Base-by-base conservation (phyloP, 495 filamentous ascomycete genomes). In the Daldinia bambusicola region DNA sequence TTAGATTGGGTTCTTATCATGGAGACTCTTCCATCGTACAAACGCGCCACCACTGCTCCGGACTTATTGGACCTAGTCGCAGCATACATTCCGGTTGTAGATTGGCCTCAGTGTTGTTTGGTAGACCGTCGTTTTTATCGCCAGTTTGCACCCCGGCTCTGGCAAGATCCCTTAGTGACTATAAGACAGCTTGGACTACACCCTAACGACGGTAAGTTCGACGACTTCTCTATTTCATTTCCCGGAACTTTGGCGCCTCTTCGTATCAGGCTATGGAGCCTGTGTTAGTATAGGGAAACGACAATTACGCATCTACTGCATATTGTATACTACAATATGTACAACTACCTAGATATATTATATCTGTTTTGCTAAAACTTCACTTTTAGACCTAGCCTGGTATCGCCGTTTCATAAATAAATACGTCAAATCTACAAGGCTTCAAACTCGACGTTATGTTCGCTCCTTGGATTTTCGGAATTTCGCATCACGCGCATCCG, bases 11-110 rank as follows among this genome's bases (percentile, higher is more conserved):
- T 60, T 43, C 22, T 20, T 48, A 57, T 37, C 38, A 79, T 79
- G 75, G 69, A 76, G 10, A 41, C 59, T 3, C 81, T 80, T 10
- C 83, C 83, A 10, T 80, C 83, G 14, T 85, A 85, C 69, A 66
- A 75, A 45, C 76, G 81, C 7, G 82, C 82, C 40, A 80, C 72
- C 6, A 61, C 61, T n/a, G 71, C 62, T 14, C 63, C 65, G 45
- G 81, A 85, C 77, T 85, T 83, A 83, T 70, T 85, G 9, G 74
- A 71, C 20, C 55, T 85, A 7, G 81, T 79, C 18, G 82, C 80
- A 2, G 76, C 77, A 6, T 79, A 78, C 40, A 40, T 83, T 38
- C 67, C 74, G 10, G 59, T 74, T 26, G 41, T 62, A 22, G 69
- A 79, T 43, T 83, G 82, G 70, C 64, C 74, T 32, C 66, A 68